Conservation (phyloP, 495 filamentous ascomycete species). For the Podospora anserina region DNA sequence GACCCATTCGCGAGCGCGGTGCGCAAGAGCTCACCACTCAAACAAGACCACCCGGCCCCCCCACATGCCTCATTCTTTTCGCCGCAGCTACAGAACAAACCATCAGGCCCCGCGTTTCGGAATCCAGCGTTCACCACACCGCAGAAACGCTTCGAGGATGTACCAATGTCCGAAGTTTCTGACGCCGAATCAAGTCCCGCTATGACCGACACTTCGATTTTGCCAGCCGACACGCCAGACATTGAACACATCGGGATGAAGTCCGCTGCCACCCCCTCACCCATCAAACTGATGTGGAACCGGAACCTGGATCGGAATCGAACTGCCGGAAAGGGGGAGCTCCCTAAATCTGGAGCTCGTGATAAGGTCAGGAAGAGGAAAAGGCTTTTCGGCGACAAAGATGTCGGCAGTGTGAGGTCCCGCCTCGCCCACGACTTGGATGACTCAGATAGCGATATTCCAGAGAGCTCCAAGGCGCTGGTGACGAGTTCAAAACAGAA, state of each 20-base stretch:
- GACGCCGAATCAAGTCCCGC: constrained; percentile 80
- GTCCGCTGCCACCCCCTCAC: constrained; percentile 41
- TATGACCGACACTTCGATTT: constrained; percentile 62
- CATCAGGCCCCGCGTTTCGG: constrained; percentile 52
- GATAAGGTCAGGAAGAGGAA: constrained; percentile 49
- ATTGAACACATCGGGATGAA: constrained; percentile 34
- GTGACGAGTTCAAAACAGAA: neutral
- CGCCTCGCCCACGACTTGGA: constrained; percentile 50
- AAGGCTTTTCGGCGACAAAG: constrained; percentile 39
- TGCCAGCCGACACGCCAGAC: constrained; percentile 46
- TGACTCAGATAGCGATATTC: constrained; percentile 51
- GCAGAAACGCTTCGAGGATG: constrained; percentile 63
- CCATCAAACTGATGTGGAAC: constrained; percentile 36
- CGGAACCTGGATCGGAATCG: constrained; percentile 44
- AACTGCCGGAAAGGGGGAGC: constrained; percentile 46
- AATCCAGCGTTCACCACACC: constrained; percentile 77
- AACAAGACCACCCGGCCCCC: constrained; percentile 37
- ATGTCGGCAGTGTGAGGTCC: constrained; percentile 43
- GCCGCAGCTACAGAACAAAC: constrained; percentile 32
- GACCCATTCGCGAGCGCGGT: constrained; percentile 36
- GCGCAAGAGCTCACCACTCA: constrained; percentile 26
- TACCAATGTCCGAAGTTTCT: constrained; percentile 62
- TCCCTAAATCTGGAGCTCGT: constrained; percentile 29
- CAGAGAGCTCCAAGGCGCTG: constrained; percentile 16
- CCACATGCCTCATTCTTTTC: constrained; percentile 39